Evolutionary conservation across 1,284 basidiomycete species (phyloP).

Genomic region (Binderoboletus segoi): DNA sequence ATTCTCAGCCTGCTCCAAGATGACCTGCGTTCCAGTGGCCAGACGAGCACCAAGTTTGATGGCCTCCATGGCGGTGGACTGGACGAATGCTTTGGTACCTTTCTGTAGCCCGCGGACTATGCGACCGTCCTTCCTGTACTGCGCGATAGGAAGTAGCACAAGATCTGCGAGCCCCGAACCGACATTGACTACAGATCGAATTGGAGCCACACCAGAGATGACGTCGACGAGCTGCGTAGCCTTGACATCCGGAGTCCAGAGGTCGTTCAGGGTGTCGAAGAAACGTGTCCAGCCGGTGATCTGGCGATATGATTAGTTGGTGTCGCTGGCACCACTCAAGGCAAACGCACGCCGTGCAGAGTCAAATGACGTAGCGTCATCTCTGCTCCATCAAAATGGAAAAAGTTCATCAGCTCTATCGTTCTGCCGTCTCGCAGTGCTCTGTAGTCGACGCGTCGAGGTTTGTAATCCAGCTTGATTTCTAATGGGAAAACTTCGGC

Average conservation of each 20-base stretch:
- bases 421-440: constrained; percentile 91
- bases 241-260: constrained; percentile 99
- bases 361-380: constrained; percentile 96
- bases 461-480: constrained; percentile 97
- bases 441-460: constrained; percentile 92
- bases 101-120: constrained; percentile 92
- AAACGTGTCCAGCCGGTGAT: constrained; percentile 88
- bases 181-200: constrained; percentile 94
- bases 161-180: constrained; percentile 96
- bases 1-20: constrained; percentile 93
- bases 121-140: constrained; percentile 97
- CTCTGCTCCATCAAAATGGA: constrained; percentile 98
- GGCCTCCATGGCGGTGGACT: constrained; percentile 92
- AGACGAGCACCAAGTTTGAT: constrained; percentile 93
- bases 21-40: constrained; percentile 96
- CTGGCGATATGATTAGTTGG: constrained; percentile 42
- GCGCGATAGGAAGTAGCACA: constrained; percentile 92
- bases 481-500: constrained; percentile 90
- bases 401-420: constrained; percentile 99
- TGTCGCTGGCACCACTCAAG: background rate
- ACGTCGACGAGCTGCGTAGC: constrained; percentile 97
- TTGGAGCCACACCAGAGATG: constrained; percentile 95
- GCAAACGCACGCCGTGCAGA: constrained; percentile 76
- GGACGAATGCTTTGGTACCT: constrained; percentile 89
- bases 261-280: constrained; percentile 89